Evolutionary conservation across 805 yeast genomes (phyloP), one percentile per base, ranked within the genome.

Genomic region (Candida multigemmis): DNA sequence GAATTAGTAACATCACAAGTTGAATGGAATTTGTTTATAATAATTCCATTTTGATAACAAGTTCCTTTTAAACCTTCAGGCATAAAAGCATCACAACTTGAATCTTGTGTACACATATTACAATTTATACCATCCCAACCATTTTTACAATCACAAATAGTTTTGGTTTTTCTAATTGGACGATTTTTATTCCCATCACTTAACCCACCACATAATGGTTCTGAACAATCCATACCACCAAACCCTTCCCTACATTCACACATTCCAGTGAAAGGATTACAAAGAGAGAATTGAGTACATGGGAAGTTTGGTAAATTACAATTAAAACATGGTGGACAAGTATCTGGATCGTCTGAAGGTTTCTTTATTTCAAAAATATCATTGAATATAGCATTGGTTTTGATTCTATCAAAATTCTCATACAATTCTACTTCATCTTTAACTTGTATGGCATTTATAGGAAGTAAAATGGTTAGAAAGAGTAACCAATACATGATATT

Each of bases 41-140:
- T 57, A 40, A 83, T 70, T 12, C 97, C 98, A 7, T 80, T 71
- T 35, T 75, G 69, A 53, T 86, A 89, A 51, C 98, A 91, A 0
- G 94, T 84, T 7, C 97, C 98, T 32, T 69, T 60, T 30, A 85
- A 53, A 2, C 81, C 82, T 21, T 76, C 86, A 2, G 97, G 97
- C 74, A 89, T 74, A 41, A 91, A 81, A 0, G 81, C 59, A 48
- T 84, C 82, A 58, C 98, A 91, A 2, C 77, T 80, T 3, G 63
- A 50, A 48, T 91, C 94, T 4, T 50, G 47, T 14, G 65, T 58
- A 54, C 98, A 91, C 48, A 91, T 53, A 44, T 82, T 91, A 65
- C 98, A 91, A 47, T 91, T 91, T 46, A 91, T 80, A 23, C 98
- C 97, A 4, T 63, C 59, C 98, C 98, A 91, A 3, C 98, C 98